A percentile compares a stretch with the other conserved stretches of the same genome.
These are phyloP conservation scores for Chaetomiaceae sp. DNA, from an alignment of 2,329 filamentous ascomycete genomes.

Conservation along the genomic window DNA sequence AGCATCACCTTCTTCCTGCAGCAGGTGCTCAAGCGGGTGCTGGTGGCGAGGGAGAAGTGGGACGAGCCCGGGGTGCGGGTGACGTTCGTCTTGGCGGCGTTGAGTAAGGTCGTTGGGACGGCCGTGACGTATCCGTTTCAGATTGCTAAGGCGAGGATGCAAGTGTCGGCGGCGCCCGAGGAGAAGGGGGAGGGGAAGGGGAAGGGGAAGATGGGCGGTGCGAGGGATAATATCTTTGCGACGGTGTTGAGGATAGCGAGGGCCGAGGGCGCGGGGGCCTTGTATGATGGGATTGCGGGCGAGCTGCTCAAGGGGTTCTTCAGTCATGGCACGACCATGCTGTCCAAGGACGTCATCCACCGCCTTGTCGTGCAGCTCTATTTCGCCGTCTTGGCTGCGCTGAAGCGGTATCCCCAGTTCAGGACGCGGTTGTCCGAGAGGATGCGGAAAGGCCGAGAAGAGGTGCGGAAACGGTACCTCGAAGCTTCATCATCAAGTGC, in stretches of 20 bases:
- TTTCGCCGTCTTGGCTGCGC: constrained; percentile 53
- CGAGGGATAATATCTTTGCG: constrained; percentile 53
- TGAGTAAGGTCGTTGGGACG: constrained; percentile 73
- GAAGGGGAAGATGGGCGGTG: constrained; percentile 23
- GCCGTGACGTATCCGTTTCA: constrained; percentile 80
- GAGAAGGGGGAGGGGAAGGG: constrained; percentile 25
- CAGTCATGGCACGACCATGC: constrained; percentile 80
- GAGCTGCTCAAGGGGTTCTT: constrained; percentile 82
- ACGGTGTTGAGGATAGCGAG: constrained; percentile 54
- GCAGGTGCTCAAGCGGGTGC: constrained; percentile 58
- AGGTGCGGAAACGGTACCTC: constrained; percentile 4
- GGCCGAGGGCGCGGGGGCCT: constrained; percentile 60
- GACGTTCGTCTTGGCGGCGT: constrained; percentile 57
- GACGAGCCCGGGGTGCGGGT: constrained; percentile 28
- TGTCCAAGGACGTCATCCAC: constrained; percentile 76
- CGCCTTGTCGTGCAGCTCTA: constrained; percentile 66
- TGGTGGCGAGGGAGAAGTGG: constrained; percentile 46
- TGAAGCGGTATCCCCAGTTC: constrained; percentile 40
- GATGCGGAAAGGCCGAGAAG: neutral
- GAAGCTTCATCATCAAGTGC: neutral
- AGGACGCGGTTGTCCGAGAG: constrained; percentile 31
- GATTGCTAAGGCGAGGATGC: constrained; percentile 74
- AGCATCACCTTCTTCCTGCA: constrained; percentile 82
- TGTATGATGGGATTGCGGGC: constrained; percentile 72
- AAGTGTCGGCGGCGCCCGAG: constrained; percentile 46